Base-by-base conservation (phyloP, 768 basidiomycete genomes). In the Heimioporus sp. region DNA sequence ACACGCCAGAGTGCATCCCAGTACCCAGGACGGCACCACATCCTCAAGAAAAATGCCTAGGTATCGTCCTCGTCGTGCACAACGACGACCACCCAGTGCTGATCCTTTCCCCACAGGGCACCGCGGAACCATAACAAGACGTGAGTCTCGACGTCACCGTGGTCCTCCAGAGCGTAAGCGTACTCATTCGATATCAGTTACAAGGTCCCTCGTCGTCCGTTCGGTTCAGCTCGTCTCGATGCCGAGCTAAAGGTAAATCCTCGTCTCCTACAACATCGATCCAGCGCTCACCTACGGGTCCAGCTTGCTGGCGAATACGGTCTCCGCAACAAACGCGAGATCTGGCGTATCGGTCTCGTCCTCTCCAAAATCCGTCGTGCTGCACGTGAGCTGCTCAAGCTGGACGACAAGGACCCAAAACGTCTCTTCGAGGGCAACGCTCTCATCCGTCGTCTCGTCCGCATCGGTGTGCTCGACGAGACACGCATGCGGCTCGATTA, bases 331-430 rank as follows among this genome's bases (percentile, higher is more conserved):
- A 99, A 99, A 83, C 90, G 96, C 72, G 97, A 99, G 79, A 97
- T 98, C 80, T 99, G 96, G 97, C 92, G 97, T 69, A 98, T 99
- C 74, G 86, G 92, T 72, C 87, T 99, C 68, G 86, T 86, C 72
- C 87, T 99, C 49, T 99, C 97, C 67, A 98, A 99, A 83, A 99
- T 99, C 71, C 96, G 97, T 81, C 94, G 97, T 87, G 97, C 97
- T 58, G 97, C 97, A 61, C 96, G 97, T 88, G 97, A 99, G 80
- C 90, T 99, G 58, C 89, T 99, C 78, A 99, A 99, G 70, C 93
- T 99, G 77, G 97, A 99, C 62, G 89, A 84, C 76, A 98, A 99
- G 75, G 97, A 98, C 78, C 94, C 97, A 69, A 98, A 98, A 80
- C 92, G 97, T 75, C 91, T 98, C 55, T 98, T 99, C 82, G 97